Conservation (phyloP, 805 yeast genomes). For the Brettanomyces custersianus region DNA sequence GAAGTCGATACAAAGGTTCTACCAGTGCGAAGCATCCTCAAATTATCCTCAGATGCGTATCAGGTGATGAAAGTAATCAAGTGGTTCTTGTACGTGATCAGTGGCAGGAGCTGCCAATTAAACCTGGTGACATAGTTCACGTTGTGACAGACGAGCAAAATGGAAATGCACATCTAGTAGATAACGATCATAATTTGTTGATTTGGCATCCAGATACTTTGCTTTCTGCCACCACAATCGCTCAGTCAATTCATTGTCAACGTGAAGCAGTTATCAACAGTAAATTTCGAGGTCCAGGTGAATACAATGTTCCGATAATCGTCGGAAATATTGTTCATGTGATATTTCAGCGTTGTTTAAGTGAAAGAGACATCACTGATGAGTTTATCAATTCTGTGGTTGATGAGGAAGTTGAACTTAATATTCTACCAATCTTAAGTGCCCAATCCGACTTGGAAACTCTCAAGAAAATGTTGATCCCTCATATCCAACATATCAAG, state of each 20-base stretch:
- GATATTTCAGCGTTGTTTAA: slow-evolving; percentile 54
- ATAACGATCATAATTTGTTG: slow-evolving; percentile 49
- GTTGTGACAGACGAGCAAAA: slow-evolving; percentile 33
- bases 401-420: slow-evolving; percentile 19
- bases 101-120: slow-evolving; percentile 43
- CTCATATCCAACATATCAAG: slow-evolving; percentile 43
- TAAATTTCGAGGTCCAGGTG: slow-evolving; percentile 54
- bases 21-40: slow-evolving; percentile 30
- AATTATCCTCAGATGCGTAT: slow-evolving; percentile 43
- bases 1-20: slow-evolving; percentile 24
- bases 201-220: slow-evolving; percentile 79
- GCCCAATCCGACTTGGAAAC: slow-evolving; percentile 41
- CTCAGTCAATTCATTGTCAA: slow-evolving; percentile 67
- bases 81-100: slow-evolving; percentile 53
- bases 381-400: slow-evolving; percentile 29
- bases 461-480: slow-evolving; percentile 33
- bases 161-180: slow-evolving; percentile 35
- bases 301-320: slow-evolving; percentile 51
- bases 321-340: slow-evolving; percentile 82
- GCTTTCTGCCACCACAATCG: slow-evolving; percentile 72
- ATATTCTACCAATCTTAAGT: slow-evolving; percentile 36
- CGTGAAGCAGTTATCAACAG: slow-evolving; percentile 58
- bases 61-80: slow-evolving; percentile 22
- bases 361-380: slow-evolving; percentile 26
- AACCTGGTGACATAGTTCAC: slow-evolving; percentile 51